phyloP scores from a whole-genome alignment of 345 rosid species.

The Populus alba region DNA sequence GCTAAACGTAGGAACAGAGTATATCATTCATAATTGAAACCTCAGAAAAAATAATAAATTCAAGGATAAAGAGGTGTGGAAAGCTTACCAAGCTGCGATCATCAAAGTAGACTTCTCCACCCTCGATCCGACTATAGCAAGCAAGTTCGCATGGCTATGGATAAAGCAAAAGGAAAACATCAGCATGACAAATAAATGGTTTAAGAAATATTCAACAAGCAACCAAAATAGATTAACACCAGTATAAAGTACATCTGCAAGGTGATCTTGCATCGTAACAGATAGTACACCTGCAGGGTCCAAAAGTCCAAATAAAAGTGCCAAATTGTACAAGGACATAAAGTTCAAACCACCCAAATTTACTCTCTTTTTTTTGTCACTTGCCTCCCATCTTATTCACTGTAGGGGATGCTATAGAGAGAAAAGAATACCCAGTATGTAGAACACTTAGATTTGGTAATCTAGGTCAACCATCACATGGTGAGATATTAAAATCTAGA shows the following conservation, averaged over 20 bases:
- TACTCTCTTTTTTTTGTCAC: not conserved
- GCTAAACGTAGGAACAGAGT: constrained; percentile 9
- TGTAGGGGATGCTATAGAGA: not conserved
- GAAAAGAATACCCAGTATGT: not conserved
- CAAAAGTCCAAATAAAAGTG: no score
- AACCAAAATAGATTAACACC: not conserved
- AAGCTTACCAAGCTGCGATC: constrained; percentile 74
- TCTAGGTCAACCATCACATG: not conserved
- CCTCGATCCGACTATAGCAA: constrained; percentile 84
- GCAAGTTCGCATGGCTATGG: constrained; percentile 86
- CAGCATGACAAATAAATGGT: not conserved
- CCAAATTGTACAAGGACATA: no score
- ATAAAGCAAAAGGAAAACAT: constrained; percentile 7
- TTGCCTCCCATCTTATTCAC: not conserved
- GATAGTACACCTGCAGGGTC: no score
- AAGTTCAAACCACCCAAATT: not conserved
- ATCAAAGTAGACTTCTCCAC: constrained; percentile 78
- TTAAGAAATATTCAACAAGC: not conserved
- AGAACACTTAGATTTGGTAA: not conserved
- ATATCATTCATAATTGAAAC: constrained; percentile 7
- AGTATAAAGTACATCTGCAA: not conserved
- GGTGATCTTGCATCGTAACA: no score
- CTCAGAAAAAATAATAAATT: not conserved
- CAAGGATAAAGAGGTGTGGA: not conserved
- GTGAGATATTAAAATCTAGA: not conserved